phyloP scores from a whole-genome alignment of 2,329 filamentous ascomycete species.

The Samsoniella hepiali region DNA sequence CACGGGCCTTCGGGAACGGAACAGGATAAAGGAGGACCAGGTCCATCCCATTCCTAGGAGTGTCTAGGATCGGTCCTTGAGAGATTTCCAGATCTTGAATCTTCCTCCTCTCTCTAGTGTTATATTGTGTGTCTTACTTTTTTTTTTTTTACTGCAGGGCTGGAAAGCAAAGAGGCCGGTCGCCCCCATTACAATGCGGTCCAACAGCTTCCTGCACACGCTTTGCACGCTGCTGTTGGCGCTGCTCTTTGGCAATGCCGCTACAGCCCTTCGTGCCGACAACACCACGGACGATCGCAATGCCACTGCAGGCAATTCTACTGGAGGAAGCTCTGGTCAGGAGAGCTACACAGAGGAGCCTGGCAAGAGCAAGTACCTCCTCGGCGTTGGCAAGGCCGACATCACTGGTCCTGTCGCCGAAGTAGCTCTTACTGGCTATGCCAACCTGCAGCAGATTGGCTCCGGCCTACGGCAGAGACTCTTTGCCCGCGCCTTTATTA shows the following conservation, averaged over 20 bases:
- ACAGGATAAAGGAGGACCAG: neutral
- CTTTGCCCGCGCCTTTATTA: slow-evolving; percentile 84
- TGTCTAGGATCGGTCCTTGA: neutral
- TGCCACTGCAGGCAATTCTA: neutral
- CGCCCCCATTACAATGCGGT: neutral
- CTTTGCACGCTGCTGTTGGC: slow-evolving; percentile 1
- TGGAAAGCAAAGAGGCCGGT: neutral
- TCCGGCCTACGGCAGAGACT: slow-evolving; percentile 82
- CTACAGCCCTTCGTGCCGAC: neutral
- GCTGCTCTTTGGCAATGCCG: neutral
- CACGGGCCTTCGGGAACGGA: neutral
- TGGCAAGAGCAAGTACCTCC: slow-evolving; percentile 40
- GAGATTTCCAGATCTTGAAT: neutral
- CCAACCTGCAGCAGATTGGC: slow-evolving; percentile 76
- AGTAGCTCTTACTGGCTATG: slow-evolving; percentile 89
- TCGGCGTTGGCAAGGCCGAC: slow-evolving; percentile 56
- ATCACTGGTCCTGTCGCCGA: slow-evolving; percentile 80
- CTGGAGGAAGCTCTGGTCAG: neutral
- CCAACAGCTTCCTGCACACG: neutral
- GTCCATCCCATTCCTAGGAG: neutral
- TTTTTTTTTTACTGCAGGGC: no score
- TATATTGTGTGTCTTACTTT: no score
- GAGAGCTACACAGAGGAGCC: neutral
- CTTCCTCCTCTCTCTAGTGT: no score
- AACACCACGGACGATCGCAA: neutral